A percentile compares a stretch with the other conserved stretches of the same genome.
phyloP scores from a whole-genome alignment of 2,329 filamentous ascomycete species.

The Aspergillus bombycis region DNA sequence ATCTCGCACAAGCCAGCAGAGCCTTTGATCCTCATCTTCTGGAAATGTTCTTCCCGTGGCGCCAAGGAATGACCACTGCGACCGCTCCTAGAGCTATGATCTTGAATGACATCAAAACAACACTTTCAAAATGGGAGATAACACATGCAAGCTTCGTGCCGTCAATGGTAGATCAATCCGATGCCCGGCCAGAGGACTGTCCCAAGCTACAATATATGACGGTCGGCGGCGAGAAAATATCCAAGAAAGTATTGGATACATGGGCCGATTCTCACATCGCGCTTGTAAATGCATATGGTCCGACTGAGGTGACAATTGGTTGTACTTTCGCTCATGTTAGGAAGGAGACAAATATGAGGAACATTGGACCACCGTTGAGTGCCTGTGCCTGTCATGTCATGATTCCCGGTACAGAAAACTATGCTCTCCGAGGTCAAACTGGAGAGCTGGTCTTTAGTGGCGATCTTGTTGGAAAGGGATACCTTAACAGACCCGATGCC shows the following conservation, averaged over 20 bases:
- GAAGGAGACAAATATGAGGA: constrained; percentile 29
- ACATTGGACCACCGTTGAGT: constrained; percentile 34
- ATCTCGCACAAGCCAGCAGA: constrained; percentile 37
- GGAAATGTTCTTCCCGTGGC: constrained; percentile 37
- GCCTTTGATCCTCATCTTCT: constrained; percentile 37
- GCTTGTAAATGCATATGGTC: constrained; percentile 39
- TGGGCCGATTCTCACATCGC: constrained; percentile 31
- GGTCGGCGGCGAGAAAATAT: constrained; percentile 42
- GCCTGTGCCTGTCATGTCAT: constrained; percentile 32
- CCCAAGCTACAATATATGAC: constrained; percentile 33
- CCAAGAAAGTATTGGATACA: constrained; percentile 35
- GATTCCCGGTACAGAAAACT: constrained; percentile 27
- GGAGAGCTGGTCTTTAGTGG: constrained; percentile 36
- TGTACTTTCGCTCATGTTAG: constrained; percentile 33
- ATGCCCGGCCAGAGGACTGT: constrained; percentile 26
- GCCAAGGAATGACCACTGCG: constrained; percentile 30
- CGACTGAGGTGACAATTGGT: constrained; percentile 40
- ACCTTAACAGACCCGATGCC: constrained; percentile 33
- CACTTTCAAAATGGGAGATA: constrained; percentile 30
- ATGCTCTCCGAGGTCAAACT: constrained; percentile 29
- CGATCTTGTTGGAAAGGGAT: constrained; percentile 32
- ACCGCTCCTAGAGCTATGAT: constrained; percentile 33
- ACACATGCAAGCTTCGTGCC: constrained; percentile 37
- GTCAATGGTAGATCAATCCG: constrained; percentile 30
- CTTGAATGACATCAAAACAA: constrained; percentile 29